Conservation (phyloP, 2,329 filamentous ascomycete species). For the Aspergillus sp. region DNA sequence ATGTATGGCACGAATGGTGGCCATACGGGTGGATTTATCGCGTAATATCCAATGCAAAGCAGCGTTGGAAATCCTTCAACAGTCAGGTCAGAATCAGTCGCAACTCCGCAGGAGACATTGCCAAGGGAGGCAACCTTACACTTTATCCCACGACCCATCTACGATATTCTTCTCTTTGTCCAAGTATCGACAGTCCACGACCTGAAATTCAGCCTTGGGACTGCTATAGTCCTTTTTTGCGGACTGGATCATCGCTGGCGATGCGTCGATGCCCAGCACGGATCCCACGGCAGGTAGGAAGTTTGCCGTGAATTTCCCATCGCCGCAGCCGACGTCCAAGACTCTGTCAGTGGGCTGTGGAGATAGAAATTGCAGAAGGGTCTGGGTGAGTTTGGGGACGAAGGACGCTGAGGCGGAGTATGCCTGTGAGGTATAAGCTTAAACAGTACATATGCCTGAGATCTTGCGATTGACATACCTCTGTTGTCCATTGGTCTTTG, state of each 20-base stretch:
- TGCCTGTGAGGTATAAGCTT: slow-evolving; percentile 30
- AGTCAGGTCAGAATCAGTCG: background rate
- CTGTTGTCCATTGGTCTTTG: slow-evolving; percentile 32
- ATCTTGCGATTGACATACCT: slow-evolving; percentile 15
- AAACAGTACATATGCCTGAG: slow-evolving; percentile 2
- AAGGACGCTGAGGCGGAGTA: slow-evolving; percentile 57
- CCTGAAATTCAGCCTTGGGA: slow-evolving; percentile 18
- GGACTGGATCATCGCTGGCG: slow-evolving; percentile 50
- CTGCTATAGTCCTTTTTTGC: slow-evolving; percentile 39
- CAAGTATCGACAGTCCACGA: slow-evolving; percentile 30
- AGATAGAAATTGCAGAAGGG: slow-evolving; percentile 52
- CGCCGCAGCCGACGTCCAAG: slow-evolving; percentile 58
- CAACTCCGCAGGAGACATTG: background rate
- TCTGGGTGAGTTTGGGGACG: slow-evolving; percentile 54
- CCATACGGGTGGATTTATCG: slow-evolving; percentile 33
- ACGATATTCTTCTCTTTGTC: slow-evolving; percentile 18
- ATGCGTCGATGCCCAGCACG: slow-evolving; percentile 53
- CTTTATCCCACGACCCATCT: slow-evolving; percentile 41
- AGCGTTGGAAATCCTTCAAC: slow-evolving; percentile 49
- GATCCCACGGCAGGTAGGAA: slow-evolving; percentile 44
- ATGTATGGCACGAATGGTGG: slow-evolving; percentile 49
- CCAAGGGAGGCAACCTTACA: slow-evolving; percentile 25
- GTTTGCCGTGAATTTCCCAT: slow-evolving; percentile 52
- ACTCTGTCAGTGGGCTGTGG: slow-evolving; percentile 51
- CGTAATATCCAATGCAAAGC: slow-evolving; percentile 61